Evolutionary conservation across 1,139 yeast genomes (phyloP), one percentile per base, ranked within the genome.

Genomic region (Geotrichum aggregatum): DNA sequence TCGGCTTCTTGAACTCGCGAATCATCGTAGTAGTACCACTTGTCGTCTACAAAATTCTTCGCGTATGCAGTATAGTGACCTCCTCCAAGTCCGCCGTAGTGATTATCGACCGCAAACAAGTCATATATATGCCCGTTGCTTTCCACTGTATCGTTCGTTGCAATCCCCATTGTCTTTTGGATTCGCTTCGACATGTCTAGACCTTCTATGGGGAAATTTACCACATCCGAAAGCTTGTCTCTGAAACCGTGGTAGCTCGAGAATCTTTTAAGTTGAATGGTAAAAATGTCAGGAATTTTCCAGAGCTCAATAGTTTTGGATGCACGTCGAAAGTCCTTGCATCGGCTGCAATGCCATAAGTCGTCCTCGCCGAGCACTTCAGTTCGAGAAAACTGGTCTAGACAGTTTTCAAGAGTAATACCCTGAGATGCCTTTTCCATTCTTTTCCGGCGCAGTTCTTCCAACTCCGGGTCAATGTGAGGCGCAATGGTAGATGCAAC

Each of bases 11-110:
- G 56, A 1, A 91, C 98, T 35, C 84, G 71, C 7, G 96, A 83
- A 67, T 92, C 98, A 66, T 92, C 92, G 68, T 77, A 92, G 65
- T 88, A 86, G 66, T 89, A 89, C 98, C 98, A 92, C 58, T 82
- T 75, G 30, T 73, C 71, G 62, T 87, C 95, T 47, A 81, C 74
- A 67, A 82, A 84, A 64, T 91, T 91, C 66, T 84, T 84, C 1
- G 80, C 97, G 61, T 82, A 84, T 0, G 98, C 88, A 1, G 98
- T 92, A 66, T 92, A 92, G 70, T 92, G 98, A 2, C 98, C 98
- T 6, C 98, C 98, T 1, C 98, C 98, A 31, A 92, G 74, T 0
- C 98, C 97, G 52, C 98, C 98, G 66, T 77, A 91, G 66, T 92
- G 98, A 66, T 91, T 91, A 66, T 91, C 98, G 24, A 92, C 97